phyloP scores from a whole-genome alignment of 306 rosid genomes.

The Trifolium repens region DNA sequence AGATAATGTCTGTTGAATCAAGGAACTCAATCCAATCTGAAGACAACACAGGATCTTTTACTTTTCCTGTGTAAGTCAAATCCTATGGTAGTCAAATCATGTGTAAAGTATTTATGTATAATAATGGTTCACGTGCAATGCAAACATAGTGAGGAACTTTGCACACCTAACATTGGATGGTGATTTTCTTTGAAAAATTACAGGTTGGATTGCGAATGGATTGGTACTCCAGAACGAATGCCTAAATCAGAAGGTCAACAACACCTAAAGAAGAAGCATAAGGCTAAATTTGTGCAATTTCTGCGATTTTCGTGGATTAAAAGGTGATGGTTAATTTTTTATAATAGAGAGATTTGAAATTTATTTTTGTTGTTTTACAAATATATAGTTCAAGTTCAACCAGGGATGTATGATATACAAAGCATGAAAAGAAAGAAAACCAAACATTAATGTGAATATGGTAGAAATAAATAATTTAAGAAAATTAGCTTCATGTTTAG shows the following conservation, averaged over 20 bases:
- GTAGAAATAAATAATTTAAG: too few relatives aligned
- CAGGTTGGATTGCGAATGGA: constrained; percentile 77
- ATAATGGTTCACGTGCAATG: too few relatives aligned
- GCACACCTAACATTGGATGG: not conserved
- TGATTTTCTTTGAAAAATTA: constrained; percentile 3
- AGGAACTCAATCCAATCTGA: constrained; percentile 61
- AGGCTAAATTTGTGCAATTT: too few relatives aligned
- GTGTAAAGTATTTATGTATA: too few relatives aligned
- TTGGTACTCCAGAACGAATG: constrained; percentile 73
- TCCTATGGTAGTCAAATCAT: too few relatives aligned
- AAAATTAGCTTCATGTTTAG: too few relatives aligned
- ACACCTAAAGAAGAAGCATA: constrained; percentile 52
- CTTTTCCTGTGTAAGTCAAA: constrained; percentile 68
- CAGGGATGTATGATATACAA: not conserved
- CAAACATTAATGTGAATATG: not conserved
- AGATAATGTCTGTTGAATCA: constrained; percentile 43
- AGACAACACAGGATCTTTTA: constrained; percentile 52
- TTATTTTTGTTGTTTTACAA: not conserved
- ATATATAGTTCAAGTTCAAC: not conserved
- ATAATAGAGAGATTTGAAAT: too few relatives aligned
- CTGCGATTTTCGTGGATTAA: too few relatives aligned
- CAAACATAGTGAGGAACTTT: too few relatives aligned
- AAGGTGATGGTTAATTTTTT: too few relatives aligned
- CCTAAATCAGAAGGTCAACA: constrained; percentile 57
- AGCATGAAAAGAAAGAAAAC: not conserved